A percentile compares a stretch with the other conserved stretches of the same genome.
phyloP scores from a whole-genome alignment of 2,329 filamentous ascomycete genomes.

The Pestalotiopsis sp. region DNA sequence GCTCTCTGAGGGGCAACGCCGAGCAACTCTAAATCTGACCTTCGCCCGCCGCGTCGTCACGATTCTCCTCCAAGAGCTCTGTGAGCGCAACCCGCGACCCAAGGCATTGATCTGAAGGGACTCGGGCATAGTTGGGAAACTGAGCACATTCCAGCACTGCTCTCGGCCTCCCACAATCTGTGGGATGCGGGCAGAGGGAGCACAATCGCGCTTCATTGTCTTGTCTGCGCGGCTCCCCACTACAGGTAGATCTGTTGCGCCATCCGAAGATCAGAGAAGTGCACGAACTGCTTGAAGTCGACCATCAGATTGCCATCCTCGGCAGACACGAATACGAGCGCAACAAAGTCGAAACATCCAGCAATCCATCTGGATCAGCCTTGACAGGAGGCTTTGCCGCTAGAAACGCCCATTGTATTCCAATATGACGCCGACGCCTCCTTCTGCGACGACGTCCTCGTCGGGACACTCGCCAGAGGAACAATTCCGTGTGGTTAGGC shows the following conservation, averaged over 20 bases:
- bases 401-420: background rate
- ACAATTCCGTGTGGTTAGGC: constrained; percentile 85
- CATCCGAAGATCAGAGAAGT: background rate
- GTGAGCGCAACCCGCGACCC: background rate
- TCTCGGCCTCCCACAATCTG: background rate
- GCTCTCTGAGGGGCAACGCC: background rate
- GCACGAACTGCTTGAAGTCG: background rate
- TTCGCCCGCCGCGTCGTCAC: background rate
- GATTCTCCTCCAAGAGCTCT: background rate
- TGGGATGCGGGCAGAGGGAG: background rate
- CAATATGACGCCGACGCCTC: constrained; percentile 75
- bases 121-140: background rate
- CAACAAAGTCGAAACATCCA: background rate
- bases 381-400: background rate
- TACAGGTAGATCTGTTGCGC: background rate
- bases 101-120: background rate
- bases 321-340: background rate
- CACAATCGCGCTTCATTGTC: background rate
- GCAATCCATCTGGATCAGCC: background rate
- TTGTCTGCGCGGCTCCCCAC: background rate
- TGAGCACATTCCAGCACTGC: background rate
- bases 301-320: background rate
- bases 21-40: background rate
- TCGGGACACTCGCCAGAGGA: constrained; percentile 80
- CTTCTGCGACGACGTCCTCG: constrained; percentile 77